Base-by-base conservation (phyloP, 352 stramenopile species). In the Phytophthora sp. region DNA sequence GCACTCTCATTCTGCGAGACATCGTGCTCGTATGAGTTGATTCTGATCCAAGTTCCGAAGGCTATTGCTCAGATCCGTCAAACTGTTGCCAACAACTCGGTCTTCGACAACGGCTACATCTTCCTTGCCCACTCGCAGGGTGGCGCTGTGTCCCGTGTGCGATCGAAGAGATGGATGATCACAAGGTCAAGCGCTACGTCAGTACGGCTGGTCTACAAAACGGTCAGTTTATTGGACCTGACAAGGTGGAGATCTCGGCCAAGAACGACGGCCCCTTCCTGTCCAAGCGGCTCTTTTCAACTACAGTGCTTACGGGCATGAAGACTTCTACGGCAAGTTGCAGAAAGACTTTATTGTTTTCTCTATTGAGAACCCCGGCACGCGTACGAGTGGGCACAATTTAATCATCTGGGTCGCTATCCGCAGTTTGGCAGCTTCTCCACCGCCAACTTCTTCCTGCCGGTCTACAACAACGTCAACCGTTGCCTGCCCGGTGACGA, bases 161-260 rank as follows among this genome's bases (percentile, higher is more conserved):
- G 15, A 58, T 82, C 18, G 72, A 82, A 62, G 54, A 72, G 17
- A 76, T 77, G 76, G 69, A 84, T 34, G 62, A 82, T 35, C 76
- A 85, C 58, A 69, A 76, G 4, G 70, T 71, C 1, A 56, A 67
- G 21, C 66, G 49, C 30, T 66, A 76, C 34, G 59, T 85, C 50
- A 80, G 62, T 44, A 46, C 78, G 8, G 76, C 72, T 1, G 69
- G 69, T 2, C 50, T 64, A 1, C 69, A 80, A 18, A 82, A 82
- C 57, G 76, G 76, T 20, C 61, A 76, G 26, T 84, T 84, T 28
- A 76, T 74, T 35, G 67, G 66, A 0, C 72, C 72, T 17, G 72
- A 78, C 43, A 53, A 48, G n/a, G 44, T 64, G 7, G 17, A 18
- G 1, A 30, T 63, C 10, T 66, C 70, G 1, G 52, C 53, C 13